Evolutionary conservation across 257 asterid genomes (phyloP).

Genomic region (Coffea canephora): DNA sequence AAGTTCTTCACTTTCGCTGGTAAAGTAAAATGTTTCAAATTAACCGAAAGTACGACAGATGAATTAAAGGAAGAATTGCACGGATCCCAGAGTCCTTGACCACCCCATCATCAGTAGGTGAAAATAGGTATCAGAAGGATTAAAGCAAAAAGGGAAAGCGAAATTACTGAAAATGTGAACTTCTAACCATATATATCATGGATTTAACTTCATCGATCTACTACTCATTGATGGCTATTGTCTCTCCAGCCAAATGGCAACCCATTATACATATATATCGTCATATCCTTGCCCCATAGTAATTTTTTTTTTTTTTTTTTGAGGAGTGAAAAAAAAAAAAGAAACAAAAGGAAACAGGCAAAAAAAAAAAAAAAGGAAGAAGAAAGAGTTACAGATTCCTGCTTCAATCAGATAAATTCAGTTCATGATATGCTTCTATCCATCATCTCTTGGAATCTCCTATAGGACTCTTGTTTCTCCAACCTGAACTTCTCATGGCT

Average conservation of each 20-base stretch:
- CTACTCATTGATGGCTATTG: not conserved
- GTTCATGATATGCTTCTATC: conserved; percentile 66
- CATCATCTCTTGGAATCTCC: conserved; percentile 88
- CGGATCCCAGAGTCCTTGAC: conserved; percentile 30
- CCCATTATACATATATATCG: not conserved
- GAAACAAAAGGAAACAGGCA: not conserved
- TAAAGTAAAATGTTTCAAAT: not conserved
- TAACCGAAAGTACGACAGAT: not conserved
- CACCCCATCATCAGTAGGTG: conserved; percentile 17
- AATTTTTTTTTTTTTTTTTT: not conserved
- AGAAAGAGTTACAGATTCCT: not conserved
- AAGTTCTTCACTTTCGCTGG: not conserved
- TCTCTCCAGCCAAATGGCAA: not conserved
- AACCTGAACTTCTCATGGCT: conserved; percentile 79
- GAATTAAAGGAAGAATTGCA: conserved; percentile 33
- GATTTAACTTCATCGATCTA: not conserved
- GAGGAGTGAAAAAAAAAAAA: conserved; percentile 1
- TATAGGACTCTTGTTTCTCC: conserved; percentile 81
- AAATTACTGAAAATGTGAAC: not conserved
- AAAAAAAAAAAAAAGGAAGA: not conserved
- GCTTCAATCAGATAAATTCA: not conserved
- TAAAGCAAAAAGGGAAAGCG: not conserved
- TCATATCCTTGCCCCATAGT: not conserved
- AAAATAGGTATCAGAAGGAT: not conserved
- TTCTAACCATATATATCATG: not conserved